Evolutionary conservation across 805 yeast species (phyloP).

Genomic region (Wickerhamiella galacta): DNA sequence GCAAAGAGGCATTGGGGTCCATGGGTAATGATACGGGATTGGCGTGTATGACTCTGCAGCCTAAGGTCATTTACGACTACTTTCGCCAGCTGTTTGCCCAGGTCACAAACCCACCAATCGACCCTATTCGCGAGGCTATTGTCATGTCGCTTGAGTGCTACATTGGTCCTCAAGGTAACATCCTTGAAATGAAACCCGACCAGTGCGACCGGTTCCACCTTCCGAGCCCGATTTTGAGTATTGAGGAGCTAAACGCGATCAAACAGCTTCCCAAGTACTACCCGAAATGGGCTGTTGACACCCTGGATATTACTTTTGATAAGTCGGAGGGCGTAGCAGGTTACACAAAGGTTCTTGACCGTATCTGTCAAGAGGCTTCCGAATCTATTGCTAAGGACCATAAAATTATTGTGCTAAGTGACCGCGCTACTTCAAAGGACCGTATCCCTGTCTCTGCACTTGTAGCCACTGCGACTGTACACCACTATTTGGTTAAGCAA

Average conservation of each 20-base stretch:
- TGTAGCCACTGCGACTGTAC: slow-evolving; percentile 93
- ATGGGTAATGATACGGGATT: slow-evolving; percentile 97
- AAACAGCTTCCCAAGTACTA: slow-evolving; percentile 53
- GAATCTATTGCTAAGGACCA: slow-evolving; percentile 62
- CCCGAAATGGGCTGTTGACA: slow-evolving; percentile 73
- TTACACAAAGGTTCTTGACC: slow-evolving; percentile 67
- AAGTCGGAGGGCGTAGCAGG: slow-evolving; percentile 75
- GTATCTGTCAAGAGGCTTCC: slow-evolving; percentile 75
- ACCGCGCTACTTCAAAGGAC: slow-evolving; percentile 39
- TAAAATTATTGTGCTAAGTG: slow-evolving; percentile 64
- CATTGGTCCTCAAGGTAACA: slow-evolving; percentile 95
- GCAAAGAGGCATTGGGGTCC: slow-evolving; percentile 90
- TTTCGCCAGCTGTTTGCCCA: slow-evolving; percentile 95
- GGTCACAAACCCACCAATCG: slow-evolving; percentile 97
- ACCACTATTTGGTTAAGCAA: slow-evolving; percentile 87
- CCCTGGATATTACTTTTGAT: slow-evolving; percentile 76
- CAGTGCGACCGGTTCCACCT: slow-evolving; percentile 82
- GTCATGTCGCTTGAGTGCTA: slow-evolving; percentile 96
- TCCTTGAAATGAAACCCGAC: slow-evolving; percentile 76
- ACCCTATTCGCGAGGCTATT: slow-evolving; percentile 89
- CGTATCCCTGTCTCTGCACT: slow-evolving; percentile 73
- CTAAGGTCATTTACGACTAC: slow-evolving; percentile 78
- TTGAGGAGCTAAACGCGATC: slow-evolving; percentile 60
- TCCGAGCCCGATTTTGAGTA: slow-evolving; percentile 65
- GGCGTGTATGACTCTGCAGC: slow-evolving; percentile 89